A percentile compares a stretch with the other conserved stretches of the same genome.
These are phyloP conservation scores for Xenosphaeropsis pyriputrescens DNA, from an alignment of 2,329 filamentous ascomycete species.

Conservation along the genomic window DNA sequence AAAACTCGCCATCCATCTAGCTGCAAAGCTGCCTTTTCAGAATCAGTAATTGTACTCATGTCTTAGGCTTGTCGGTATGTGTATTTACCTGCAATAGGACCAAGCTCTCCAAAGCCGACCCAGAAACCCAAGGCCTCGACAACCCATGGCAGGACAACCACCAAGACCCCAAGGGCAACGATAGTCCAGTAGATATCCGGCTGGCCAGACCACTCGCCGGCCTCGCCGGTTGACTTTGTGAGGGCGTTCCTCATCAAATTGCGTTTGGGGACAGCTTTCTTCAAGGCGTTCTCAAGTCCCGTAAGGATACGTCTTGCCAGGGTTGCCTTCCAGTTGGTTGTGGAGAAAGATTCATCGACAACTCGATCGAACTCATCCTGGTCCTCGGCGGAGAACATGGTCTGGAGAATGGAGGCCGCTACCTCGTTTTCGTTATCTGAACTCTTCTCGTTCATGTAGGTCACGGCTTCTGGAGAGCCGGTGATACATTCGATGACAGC, in stretches of 20 bases:
- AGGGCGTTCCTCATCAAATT: not conserved
- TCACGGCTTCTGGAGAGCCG: not conserved
- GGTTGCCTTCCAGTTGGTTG: not conserved
- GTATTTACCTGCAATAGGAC: not conserved
- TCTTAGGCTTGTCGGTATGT: too few relatives aligned
- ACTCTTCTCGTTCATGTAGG: not conserved
- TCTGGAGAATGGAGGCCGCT: not conserved
- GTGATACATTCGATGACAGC: not conserved
- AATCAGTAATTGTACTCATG: not conserved
- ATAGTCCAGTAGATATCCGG: not conserved
- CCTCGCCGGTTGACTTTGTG: not conserved
- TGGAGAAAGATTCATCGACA: not conserved
- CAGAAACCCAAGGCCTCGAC: not conserved
- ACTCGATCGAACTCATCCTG: not conserved
- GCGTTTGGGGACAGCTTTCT: not conserved
- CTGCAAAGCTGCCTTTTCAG: not conserved
- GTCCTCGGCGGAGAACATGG: not conserved
- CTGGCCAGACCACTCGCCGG: not conserved
- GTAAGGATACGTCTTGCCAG: not conserved
- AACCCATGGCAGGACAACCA: not conserved
- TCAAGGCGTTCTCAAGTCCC: not conserved
- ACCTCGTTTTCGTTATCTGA: not conserved
- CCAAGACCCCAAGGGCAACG: not conserved
- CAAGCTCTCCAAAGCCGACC: not conserved
- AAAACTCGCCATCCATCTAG: not conserved